These are phyloP conservation scores for Neofusicoccum umdonicola DNA, from an alignment of 2,329 filamentous ascomycete species.

Conservation along the genomic window DNA sequence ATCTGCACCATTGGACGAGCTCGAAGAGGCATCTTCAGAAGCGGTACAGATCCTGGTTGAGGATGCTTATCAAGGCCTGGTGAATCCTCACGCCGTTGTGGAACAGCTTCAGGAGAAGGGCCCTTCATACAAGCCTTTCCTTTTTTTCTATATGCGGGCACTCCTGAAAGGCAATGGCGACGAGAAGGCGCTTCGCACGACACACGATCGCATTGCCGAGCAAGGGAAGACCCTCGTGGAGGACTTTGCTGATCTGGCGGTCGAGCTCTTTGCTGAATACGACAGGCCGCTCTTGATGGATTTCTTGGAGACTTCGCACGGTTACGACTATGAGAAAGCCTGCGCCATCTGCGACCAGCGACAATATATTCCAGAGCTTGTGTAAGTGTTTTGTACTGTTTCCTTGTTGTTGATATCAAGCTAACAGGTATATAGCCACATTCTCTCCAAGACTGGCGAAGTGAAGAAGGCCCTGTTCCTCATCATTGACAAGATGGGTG, in stretches of 20 bases:
- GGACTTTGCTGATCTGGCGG: constrained; percentile 80
- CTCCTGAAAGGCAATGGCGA: constrained; percentile 78
- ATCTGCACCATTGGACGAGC: constrained; percentile 64
- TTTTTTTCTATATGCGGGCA: constrained; percentile 87
- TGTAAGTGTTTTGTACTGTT: constrained; percentile 43
- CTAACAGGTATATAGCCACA: constrained; percentile 51
- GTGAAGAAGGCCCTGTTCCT: constrained; percentile 87
- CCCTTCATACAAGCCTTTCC: constrained; percentile 62
- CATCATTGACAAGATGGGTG: constrained; percentile 88
- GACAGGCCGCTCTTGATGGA: constrained; percentile 79
- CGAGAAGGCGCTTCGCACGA: constrained; percentile 30
- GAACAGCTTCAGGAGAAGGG: constrained; percentile 69
- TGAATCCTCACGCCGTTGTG: constrained; percentile 75
- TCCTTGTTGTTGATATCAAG: background rate
- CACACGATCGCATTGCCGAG: constrained; percentile 45
- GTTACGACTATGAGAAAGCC: constrained; percentile 83
- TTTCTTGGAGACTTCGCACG: constrained; percentile 79
- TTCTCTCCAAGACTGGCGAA: constrained; percentile 92
- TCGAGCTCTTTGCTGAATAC: constrained; percentile 82
- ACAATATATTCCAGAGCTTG: constrained; percentile 86
- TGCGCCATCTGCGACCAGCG: constrained; percentile 73
- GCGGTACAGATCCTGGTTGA: constrained; percentile 83
- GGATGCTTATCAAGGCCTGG: constrained; percentile 84
- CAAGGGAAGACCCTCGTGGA: constrained; percentile 72
- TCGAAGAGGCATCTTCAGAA: constrained; percentile 78